Conservation (phyloP, 345 rosid species). For the Gossypioides kirkii region DNA sequence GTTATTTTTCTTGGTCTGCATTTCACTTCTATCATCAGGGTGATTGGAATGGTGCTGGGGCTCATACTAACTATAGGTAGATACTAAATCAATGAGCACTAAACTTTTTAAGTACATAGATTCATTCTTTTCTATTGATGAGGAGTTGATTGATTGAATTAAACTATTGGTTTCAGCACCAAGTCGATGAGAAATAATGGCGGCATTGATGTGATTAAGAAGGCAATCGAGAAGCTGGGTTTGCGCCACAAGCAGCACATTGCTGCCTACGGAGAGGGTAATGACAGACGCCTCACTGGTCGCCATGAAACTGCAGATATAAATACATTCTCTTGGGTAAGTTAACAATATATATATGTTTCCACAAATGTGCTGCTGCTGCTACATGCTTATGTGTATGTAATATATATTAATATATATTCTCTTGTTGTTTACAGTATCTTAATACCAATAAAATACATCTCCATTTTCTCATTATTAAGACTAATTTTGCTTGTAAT, state of each 20-base stretch:
- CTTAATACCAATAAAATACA: neutral
- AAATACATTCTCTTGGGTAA: conserved; percentile 68
- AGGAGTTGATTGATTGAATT: neutral
- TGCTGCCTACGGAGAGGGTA: conserved; percentile 75
- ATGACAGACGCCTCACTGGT: conserved; percentile 73
- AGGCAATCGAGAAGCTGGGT: conserved; percentile 73
- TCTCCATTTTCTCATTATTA: neutral
- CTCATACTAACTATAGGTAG: conserved; percentile 81
- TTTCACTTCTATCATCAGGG: conserved; percentile 32
- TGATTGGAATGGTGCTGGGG: conserved; percentile 95
- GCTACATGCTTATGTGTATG: too few species aligned
- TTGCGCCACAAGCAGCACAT: conserved; percentile 73
- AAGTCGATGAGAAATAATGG: conserved; percentile 79
- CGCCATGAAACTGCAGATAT: conserved; percentile 81
- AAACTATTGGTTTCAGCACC: conserved; percentile 34
- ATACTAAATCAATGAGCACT: neutral
- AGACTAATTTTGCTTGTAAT: neutral
- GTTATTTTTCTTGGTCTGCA: neutral
- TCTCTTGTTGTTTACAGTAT: neutral
- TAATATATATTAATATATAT: too few species aligned
- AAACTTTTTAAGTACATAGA: neutral
- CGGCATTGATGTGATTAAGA: conserved; percentile 49
- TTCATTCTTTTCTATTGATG: neutral
- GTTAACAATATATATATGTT: neutral
- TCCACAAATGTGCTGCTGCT: too few species aligned